Percentiles rank a stretch among this genome's conserved stretches.
These are phyloP conservation scores for Trypanosoma mega DNA, from an alignment of 208 protist genomes.

Conservation along the genomic window DNA sequence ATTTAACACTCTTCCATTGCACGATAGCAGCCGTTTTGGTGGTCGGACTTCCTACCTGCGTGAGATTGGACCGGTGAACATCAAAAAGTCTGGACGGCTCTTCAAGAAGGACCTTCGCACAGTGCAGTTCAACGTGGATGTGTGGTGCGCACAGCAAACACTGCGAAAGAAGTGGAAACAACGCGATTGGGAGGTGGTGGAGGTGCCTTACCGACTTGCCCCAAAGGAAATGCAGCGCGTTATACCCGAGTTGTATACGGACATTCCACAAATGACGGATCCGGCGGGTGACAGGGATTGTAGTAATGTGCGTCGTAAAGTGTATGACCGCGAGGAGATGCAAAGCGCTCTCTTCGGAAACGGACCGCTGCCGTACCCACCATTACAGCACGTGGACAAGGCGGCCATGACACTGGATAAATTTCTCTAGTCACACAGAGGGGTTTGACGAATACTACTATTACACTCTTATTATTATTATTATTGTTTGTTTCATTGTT, in stretches of 20 bases:
- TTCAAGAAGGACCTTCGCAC: constrained; percentile 81
- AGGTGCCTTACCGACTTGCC: constrained; percentile 79
- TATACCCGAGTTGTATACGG: constrained; percentile 88
- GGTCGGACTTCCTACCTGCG: constrained; percentile 82
- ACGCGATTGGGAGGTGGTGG: constrained; percentile 86
- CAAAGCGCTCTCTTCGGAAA: constrained; percentile 63
- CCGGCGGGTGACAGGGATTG: constrained; percentile 51
- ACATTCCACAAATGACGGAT: constrained; percentile 75
- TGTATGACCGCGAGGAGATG: constrained; percentile 76
- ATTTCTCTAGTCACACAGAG: constrained; percentile 42
- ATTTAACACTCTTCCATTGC: constrained; percentile 82
- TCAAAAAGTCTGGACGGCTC: constrained; percentile 64
- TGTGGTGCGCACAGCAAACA: constrained; percentile 88
- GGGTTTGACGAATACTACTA: neutral
- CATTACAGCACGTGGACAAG: constrained; percentile 48
- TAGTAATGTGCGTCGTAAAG: constrained; percentile 81
- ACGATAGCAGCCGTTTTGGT: constrained; percentile 86
- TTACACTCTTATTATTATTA: too few relatives aligned
- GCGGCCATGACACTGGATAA: constrained; percentile 77
- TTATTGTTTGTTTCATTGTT: constrained; percentile 16
- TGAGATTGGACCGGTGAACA: constrained; percentile 79
- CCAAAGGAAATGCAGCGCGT: constrained; percentile 82
- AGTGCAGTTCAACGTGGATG: constrained; percentile 87
- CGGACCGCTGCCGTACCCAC: constrained; percentile 48
- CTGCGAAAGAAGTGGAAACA: constrained; percentile 88